Conservation (phyloP, 129 eudicot genomes). For the Pulicaria dysenterica region DNA sequence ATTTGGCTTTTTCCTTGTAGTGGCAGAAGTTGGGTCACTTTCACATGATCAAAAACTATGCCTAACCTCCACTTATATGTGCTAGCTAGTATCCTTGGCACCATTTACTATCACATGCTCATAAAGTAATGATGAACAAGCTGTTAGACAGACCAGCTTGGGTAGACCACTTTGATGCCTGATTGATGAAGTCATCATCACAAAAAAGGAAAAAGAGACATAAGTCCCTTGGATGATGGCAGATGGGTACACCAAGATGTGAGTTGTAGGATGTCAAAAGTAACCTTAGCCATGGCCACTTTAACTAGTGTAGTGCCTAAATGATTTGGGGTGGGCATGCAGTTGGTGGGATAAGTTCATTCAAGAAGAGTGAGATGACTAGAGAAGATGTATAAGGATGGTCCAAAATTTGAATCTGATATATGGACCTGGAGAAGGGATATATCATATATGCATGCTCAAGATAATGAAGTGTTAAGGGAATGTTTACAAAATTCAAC, state of each 20-base stretch:
- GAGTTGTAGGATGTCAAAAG: neutral
- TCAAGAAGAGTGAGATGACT: slow-evolving; percentile 6
- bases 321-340: neutral
- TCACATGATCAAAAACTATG: slow-evolving; percentile 13
- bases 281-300: neutral
- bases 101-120: slow-evolving; percentile 13
- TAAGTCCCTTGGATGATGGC: slow-evolving; percentile 1
- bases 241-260: neutral
- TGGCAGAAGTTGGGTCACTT: slow-evolving; percentile 27
- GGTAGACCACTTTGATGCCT: slow-evolving; percentile 35
- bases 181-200: slow-evolving; percentile 28
- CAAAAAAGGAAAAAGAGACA: slow-evolving; percentile 5
- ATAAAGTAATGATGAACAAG: neutral
- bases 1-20: slow-evolving; percentile 7
- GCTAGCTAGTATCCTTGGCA: slow-evolving; percentile 20
- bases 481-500: neutral
- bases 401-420: slow-evolving; percentile 11
- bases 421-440: slow-evolving; percentile 21
- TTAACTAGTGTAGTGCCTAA: slow-evolving; percentile 23
- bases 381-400: neutral
- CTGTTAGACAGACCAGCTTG: slow-evolving; percentile 23
- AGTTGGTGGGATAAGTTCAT: slow-evolving; percentile 10
- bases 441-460: slow-evolving; percentile 18
- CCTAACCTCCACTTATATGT: slow-evolving; percentile 28
- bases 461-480: neutral